Base-by-base conservation (phyloP, 2,329 filamentous ascomycete genomes). In the Stagonosporopsis chrysanthemi region DNA sequence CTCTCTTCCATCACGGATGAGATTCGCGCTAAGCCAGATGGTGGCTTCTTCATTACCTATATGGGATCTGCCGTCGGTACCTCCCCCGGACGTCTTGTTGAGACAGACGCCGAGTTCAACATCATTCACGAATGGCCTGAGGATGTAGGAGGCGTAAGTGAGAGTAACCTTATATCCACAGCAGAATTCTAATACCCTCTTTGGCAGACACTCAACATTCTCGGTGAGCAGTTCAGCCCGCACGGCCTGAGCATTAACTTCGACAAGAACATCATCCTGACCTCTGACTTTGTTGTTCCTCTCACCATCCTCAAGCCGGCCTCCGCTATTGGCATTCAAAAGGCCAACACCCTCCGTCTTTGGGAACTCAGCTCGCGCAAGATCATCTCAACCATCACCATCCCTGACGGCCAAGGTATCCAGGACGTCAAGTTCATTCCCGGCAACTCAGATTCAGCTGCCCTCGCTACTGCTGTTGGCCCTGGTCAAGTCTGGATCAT, bases 381-480 rank as follows among this genome's bases (percentile, higher is more conserved):
- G 46, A 88, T 88, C 60, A 79, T 87, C 59, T 85, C 79, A 52
- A 88, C 85, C 15, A 85, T 88, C 58, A 84, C 80, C 12, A 87
- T 88, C 55, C 85, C 85, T 22, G 68, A 85, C 46, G 82, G 84
- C 33, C 79, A 80, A 38, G 85, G 85, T 58, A 87, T 88, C 47
- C 85, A 88, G 66, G 85, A 88, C 61, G 83, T 88, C 67, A 88
- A 88, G 72, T 87, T 87, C 75, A 88, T 88, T 60, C 86, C 85
- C 1, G 82, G 83, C 8, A 84, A 88, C 77, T 68, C 76, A 6
- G 85, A 88, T 60, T 78, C 77, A 31, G 85, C 85, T 29, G 85
- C 85, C 11, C 75, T 88, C 23, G 85, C 85, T 8, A 86, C 84
- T 12, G 85, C 86, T 15, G 85, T 88, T 19, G 80, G 82, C 29